Base-by-base conservation (phyloP, 495 filamentous ascomycete genomes). In the Neurospora sp. region DNA sequence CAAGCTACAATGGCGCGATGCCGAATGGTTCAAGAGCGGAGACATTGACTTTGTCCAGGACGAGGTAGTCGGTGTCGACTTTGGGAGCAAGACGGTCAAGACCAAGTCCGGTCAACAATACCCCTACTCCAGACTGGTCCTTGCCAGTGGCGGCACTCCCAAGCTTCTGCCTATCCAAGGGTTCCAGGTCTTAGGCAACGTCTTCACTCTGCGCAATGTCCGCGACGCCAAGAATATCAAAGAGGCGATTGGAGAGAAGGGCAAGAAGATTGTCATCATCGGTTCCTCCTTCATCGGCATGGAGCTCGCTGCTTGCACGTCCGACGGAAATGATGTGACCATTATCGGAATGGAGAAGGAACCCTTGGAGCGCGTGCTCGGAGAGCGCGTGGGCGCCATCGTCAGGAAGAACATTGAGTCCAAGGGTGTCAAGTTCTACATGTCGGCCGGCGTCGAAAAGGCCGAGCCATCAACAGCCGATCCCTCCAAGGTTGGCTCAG, bases 221-320 rank as follows among this genome's bases (percentile, higher is more conserved):
- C 85, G 88, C 24, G 91, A 98, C 77, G 89, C 90, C 15, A 86
- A 95, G 79, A 83, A 82, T 70, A 98, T 99, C 77, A 83, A 92
- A 36, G 83, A 81, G 8, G 94, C 93, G 5, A 89, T 94, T 21
- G 93, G 92, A n/a, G 88, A 91, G 45, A 43, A 69, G 17, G 90
- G 90, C 54, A 97, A 96, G 85, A 97, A 97, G 82, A 88, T 98
- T 77, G 94, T 97, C 42, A 86, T 99, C 21, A 89, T 99, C 72
- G 96, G 96, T 24, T 92, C 89, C 71, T 94, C 92, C 69, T 98
- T 99, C 82, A 99, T 99, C 80, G 88, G 96, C 43, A 96, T 99
- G 94, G 96, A 99, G 82, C 88, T 97, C 37, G 93, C 91, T 48
- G 97, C 94, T 70, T 89, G 89, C 40, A 90, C 90, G 4, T 82